A percentile compares a stretch with the other conserved stretches of the same genome.
phyloP scores from a whole-genome alignment of 2,329 filamentous ascomycete species.

The Rosellinia necatrix region DNA sequence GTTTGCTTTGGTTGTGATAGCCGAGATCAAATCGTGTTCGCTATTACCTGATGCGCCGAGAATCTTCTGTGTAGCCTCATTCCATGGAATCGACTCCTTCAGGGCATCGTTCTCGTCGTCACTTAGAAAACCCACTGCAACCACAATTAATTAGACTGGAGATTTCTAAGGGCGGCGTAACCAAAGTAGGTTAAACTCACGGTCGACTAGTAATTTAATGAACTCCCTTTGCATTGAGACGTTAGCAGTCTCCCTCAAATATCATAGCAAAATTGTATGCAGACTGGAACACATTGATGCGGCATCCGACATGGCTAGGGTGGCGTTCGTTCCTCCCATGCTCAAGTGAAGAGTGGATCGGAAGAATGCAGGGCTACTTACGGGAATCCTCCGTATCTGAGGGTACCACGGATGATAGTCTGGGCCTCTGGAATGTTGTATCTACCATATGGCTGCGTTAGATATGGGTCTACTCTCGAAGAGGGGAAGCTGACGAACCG shows the following conservation, averaged over 20 bases:
- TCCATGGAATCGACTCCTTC: constrained; percentile 74
- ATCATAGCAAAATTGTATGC: no score
- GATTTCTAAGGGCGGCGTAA: no score
- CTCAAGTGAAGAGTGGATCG: not conserved
- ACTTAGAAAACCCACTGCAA: constrained; percentile 73
- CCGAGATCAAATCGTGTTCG: constrained; percentile 71
- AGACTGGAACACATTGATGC: no score
- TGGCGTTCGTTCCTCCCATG: not conserved
- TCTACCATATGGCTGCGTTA: constrained; percentile 1
- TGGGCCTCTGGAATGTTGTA: constrained; percentile 92
- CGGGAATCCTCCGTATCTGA: constrained; percentile 88
- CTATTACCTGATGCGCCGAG: constrained; percentile 68
- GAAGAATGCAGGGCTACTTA: not conserved
- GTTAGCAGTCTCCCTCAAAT: not conserved
- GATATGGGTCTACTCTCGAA: not conserved
- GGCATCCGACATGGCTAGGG: no score
- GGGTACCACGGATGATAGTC: constrained; percentile 82
- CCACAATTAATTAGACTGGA: no score
- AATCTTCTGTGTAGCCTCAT: constrained; percentile 80
- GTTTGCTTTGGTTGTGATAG: constrained; percentile 75
- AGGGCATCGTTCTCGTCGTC: constrained; percentile 70
- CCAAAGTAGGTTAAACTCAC: not conserved
- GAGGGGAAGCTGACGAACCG: constrained; percentile 44
- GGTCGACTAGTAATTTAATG: constrained; percentile 83
- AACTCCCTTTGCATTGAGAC: constrained; percentile 59